These are phyloP conservation scores for Anacardium occidentale DNA, from an alignment of 345 rosid genomes.

Conservation along the genomic window DNA sequence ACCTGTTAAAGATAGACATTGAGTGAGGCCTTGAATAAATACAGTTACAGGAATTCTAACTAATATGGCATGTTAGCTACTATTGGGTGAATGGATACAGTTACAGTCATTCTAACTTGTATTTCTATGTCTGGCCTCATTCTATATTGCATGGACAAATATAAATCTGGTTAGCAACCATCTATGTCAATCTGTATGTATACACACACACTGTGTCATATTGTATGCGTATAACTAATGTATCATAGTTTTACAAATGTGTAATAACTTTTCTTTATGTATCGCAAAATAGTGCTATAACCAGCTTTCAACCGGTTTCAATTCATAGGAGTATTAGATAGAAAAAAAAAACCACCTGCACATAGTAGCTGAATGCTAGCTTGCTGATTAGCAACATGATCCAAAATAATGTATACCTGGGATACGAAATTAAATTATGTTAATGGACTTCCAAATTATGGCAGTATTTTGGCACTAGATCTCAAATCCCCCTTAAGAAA, in stretches of 20 bases:
- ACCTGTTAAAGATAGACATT: not conserved
- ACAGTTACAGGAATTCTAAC: not conserved
- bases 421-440: conserved; percentile 20
- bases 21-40: not conserved
- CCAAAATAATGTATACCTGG: conserved; percentile 95
- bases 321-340: not conserved
- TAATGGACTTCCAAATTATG: conserved; percentile 10
- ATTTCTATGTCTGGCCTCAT: not conserved
- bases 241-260: conserved; percentile 8
- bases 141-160: not conserved
- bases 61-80: not conserved
- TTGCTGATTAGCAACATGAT: conserved; percentile 83
- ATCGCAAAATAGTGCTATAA: not conserved
- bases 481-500: conserved; percentile 8
- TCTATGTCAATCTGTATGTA: not conserved
- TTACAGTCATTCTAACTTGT: not conserved
- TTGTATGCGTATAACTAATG: not conserved
- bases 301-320: not conserved
- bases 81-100: not conserved
- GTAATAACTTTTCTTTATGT: conserved; percentile 8
- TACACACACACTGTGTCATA: not conserved
- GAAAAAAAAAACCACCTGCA: conserved; percentile 61
- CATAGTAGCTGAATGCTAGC: conserved; percentile 96
- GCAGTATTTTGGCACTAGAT: conserved; percentile 8
- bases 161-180: not conserved